Evolutionary conservation across 768 basidiomycete species (phyloP).

Genomic region (Lyophyllum decastes): DNA sequence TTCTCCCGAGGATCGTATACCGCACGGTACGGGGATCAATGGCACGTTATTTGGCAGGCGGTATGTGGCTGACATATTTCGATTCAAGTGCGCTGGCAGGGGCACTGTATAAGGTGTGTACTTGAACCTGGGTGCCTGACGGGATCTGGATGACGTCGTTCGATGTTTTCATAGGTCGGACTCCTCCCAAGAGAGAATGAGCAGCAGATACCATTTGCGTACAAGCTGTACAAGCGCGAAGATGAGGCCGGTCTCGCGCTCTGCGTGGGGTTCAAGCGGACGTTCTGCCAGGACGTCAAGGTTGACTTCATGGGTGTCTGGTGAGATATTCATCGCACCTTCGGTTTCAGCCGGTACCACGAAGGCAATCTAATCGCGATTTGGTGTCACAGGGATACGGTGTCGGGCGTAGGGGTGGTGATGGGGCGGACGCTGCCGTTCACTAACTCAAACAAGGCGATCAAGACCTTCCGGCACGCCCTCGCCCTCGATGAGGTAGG

Average conservation of each 20-base stretch:
- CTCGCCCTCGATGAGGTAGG: constrained; percentile 75
- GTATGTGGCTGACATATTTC: not conserved
- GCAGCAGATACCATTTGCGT: constrained; percentile 75
- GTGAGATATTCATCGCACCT: constrained; percentile 33
- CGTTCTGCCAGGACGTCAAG: constrained; percentile 65
- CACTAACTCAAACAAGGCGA: constrained; percentile 57
- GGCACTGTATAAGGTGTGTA: constrained; percentile 63
- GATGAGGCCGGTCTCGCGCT: constrained; percentile 45
- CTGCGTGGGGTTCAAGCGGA: constrained; percentile 69
- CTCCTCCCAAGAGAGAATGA: constrained; percentile 67
- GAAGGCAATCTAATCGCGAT: not conserved
- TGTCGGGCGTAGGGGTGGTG: constrained; percentile 74
- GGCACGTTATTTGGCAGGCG: not conserved
- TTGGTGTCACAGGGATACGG: constrained; percentile 63
- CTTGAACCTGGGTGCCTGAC: not conserved
- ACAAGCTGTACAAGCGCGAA: constrained; percentile 63
- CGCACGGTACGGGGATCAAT: constrained; percentile 29
- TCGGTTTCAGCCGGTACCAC: not conserved
- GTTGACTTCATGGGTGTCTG: constrained; percentile 85
- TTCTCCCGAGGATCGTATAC: constrained; percentile 67
- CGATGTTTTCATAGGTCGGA: constrained; percentile 60
- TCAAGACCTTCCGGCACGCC: constrained; percentile 77
- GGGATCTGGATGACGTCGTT: not conserved
- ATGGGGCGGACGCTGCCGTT: constrained; percentile 65
- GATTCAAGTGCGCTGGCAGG: constrained; percentile 70